Evolutionary conservation across 306 rosid species (phyloP).

Genomic region (Aeschynomene evenia): DNA sequence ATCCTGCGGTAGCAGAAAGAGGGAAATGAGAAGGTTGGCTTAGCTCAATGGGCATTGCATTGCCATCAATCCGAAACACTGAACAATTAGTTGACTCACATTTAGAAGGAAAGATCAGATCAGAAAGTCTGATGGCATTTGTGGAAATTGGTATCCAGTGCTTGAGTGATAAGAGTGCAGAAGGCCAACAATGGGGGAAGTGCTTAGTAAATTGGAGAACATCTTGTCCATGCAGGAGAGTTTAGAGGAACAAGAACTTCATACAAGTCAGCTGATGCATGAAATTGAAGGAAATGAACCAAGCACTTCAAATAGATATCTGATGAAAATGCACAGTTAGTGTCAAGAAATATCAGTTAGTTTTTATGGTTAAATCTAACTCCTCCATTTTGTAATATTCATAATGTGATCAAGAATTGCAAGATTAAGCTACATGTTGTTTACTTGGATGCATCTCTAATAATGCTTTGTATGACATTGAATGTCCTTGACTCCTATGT

Average conservation of each 20-base stretch:
- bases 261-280: not conserved
- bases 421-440: not conserved
- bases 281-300: not conserved
- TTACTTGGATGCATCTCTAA: not conserved
- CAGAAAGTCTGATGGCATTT: constrained; percentile 34
- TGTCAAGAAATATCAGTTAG: not conserved
- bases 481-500: not conserved
- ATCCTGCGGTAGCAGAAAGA: constrained; percentile 32
- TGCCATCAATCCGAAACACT: constrained; percentile 28
- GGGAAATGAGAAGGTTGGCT: constrained; percentile 32
- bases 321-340: not conserved
- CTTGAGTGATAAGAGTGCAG: constrained; percentile 27
- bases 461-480: not conserved
- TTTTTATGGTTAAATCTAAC: not conserved
- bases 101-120: constrained; percentile 26
- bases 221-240: constrained; percentile 21
- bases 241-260: constrained; percentile 20
- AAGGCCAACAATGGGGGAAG: constrained; percentile 49
- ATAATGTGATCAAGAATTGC: not conserved
- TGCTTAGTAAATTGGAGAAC: constrained; percentile 36
- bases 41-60: constrained; percentile 48
- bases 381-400: not conserved
- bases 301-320: not conserved
- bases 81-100: constrained; percentile 37
- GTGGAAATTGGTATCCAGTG: constrained; percentile 39